Evolutionary conservation across 768 basidiomycete genomes (phyloP), one percentile per base, ranked within the genome.

Genomic region (Mycena latifolia): DNA sequence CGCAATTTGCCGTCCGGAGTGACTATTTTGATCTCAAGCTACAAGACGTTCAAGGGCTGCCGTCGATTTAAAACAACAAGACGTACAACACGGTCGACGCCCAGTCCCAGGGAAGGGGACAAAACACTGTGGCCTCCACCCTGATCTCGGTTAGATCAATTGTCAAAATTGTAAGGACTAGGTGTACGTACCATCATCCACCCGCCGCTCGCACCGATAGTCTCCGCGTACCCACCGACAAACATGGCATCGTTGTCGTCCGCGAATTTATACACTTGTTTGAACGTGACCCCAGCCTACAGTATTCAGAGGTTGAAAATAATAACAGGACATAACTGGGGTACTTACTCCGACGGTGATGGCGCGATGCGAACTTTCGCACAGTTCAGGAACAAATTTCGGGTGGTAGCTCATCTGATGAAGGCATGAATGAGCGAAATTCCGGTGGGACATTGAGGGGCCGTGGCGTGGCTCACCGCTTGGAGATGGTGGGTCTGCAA

Each of bases 21-120:
- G 68, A 85, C 79, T 27, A 85, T 73, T 51, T 78, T 78, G 67
- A 81, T 79, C 61, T 77, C 69, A 18, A 78, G 68, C 64, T 65
- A 24, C 2, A 47, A 12, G 24, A 27, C 12, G 20, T 31, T 7
- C 6, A 20, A 33, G 5, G 27, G 11, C 5, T 18, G 9, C 17
- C 4, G 11, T 33, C n/a, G 14, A 27, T 1, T 47, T 20, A 7
- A 18, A 45, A 4, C 25, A 15, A 25, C 12, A 20, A 3, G 28
- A 29, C 50, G 20, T 14, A 65, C 63, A 12, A 71, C 73, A 31
- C 77, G 72, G 65, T 79, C 79, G 1, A 74, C 77, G 14, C 72
- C 73, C 46, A 77, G 74, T 53, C 80, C 80, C 52, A 73, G 74
- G 3, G 63, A 67, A 1, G 81, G 75, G 5, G 74, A 71, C 5